A percentile compares a stretch with the other conserved stretches of the same genome.
Evolutionary conservation across 768 basidiomycete genomes (phyloP).

Genomic region (Boletus insuetus): DNA sequence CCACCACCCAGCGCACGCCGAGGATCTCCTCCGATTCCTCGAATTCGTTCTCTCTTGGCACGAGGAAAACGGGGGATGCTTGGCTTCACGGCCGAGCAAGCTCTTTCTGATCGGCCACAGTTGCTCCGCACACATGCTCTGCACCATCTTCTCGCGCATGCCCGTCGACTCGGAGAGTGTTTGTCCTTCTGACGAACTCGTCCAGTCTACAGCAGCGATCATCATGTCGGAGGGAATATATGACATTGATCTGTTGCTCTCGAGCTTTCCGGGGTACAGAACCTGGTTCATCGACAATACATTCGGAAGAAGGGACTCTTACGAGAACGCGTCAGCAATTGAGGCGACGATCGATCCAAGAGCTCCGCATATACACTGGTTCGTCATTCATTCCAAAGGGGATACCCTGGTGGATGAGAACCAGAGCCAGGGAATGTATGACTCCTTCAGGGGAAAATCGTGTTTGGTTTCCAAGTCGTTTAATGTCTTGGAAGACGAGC

Average conservation of each 20-base stretch:
- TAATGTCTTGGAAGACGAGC: constrained; percentile 44
- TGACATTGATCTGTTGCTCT: constrained; percentile 64
- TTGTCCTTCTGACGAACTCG: constrained; percentile 41
- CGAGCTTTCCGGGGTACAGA: constrained; percentile 64
- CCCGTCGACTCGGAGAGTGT: constrained; percentile 32
- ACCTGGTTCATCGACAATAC: constrained; percentile 65
- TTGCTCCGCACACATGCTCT: constrained; percentile 78
- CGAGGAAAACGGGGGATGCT: constrained; percentile 8
- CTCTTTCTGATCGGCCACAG: constrained; percentile 76
- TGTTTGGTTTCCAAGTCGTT: constrained; percentile 35
- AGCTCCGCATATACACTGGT: constrained; percentile 50
- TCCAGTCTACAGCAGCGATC: constrained; percentile 50
- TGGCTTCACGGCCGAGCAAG: constrained; percentile 37
- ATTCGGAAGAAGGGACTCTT: constrained; percentile 55
- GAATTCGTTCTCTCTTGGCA: constrained; percentile 51
- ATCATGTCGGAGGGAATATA: constrained; percentile 76
- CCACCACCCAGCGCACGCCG: constrained; percentile 68
- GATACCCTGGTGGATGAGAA: constrained; percentile 63
- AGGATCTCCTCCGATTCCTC: constrained; percentile 63
- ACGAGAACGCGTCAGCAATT: constrained; percentile 46
- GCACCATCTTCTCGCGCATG: constrained; percentile 61
- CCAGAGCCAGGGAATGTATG: constrained; percentile 62
- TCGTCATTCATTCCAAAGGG: constrained; percentile 70
- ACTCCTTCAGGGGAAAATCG: constrained; percentile 41
- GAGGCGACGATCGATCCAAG: constrained; percentile 37